Evolutionary conservation across 2,329 filamentous ascomycete genomes (phyloP), one percentile per base, ranked within the genome.

Genomic region (Sporothrix inflata): DNA sequence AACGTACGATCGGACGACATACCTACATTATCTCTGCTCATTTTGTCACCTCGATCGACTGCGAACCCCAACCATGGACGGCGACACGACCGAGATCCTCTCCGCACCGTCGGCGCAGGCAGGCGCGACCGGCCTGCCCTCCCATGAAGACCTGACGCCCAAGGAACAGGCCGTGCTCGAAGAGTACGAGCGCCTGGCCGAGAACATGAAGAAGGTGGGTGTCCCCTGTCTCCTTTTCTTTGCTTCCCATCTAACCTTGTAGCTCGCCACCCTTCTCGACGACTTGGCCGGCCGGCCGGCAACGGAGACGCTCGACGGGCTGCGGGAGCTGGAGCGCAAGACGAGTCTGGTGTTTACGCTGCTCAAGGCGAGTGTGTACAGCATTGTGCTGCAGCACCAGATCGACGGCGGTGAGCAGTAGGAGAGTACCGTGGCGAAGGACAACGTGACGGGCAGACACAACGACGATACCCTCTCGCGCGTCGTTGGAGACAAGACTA

Each of bases 341-440:
- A 98, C 95, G 57, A 94, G 94, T 76, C 85, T 97, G 71, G 95
- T 98, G 27, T 98, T 97, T 82, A 99, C 96, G 74, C 83, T 98
- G 79, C 87, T 99, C 79, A 99, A 99, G 85, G 95, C 96, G 21
- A 98, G 95, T 81, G 96, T 99, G 75, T 99, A 99, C 84, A 97
- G 93, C 80, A 99, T 99, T 84, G 94, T 99, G 74, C 82, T 99
- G 84, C 95, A 99, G 87, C 95, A 98, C 87, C 93, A 98, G 87
- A 94, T 97, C 78, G 90, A 91, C 75, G 92, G 91, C 82, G 92
- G 89, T 66, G 85, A 86, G 76, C 82, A 84, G 74, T 79, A 63
- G n/a, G n/a, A 34, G 19, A 7, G 24, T n/a, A 12, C 2, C 42
- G 55, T 2, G 42, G 12, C 1, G 14, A 55, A 65, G 3, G 40